Conservation (phyloP, 1,139 yeast species). For the Pichia sp. region DNA sequence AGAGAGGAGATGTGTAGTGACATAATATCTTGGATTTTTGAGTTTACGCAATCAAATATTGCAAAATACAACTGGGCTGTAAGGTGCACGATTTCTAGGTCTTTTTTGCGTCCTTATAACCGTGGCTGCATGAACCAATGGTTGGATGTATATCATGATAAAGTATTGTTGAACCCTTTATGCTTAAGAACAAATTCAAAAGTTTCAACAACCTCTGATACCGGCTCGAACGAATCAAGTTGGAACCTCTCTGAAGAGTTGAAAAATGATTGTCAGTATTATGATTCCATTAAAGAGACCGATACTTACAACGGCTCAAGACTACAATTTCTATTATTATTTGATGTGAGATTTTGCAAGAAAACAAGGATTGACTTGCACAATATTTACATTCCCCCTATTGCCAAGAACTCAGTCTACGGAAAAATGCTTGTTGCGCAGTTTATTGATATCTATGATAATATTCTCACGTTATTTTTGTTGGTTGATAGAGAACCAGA, state of each 20-base stretch:
- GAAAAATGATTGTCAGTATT: slow-evolving; percentile 46
- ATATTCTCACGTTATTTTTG: slow-evolving; percentile 69
- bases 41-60: slow-evolving; percentile 57
- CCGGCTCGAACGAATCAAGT: background rate
- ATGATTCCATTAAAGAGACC: slow-evolving; percentile 21
- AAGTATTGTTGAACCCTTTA: slow-evolving; percentile 20
- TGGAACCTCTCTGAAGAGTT: slow-evolving; percentile 44
- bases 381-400: slow-evolving; percentile 63
- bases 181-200: slow-evolving; percentile 12
- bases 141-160: slow-evolving; percentile 20
- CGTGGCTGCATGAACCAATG: slow-evolving; percentile 36
- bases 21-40: slow-evolving; percentile 60
- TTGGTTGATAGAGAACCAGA: slow-evolving; percentile 80
- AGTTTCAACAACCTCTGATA: background rate
- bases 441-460: slow-evolving; percentile 79
- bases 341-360: slow-evolving; percentile 74
- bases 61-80: slow-evolving; percentile 46
- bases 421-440: slow-evolving; percentile 66
- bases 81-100: slow-evolving; percentile 52
- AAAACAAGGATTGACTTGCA: slow-evolving; percentile 56
- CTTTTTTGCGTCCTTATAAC: slow-evolving; percentile 51
- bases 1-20: slow-evolving; percentile 81
- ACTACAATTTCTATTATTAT: slow-evolving; percentile 66
- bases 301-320: slow-evolving; percentile 57
- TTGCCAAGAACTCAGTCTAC: slow-evolving; percentile 61